These are phyloP conservation scores for Epichloe gansuensis DNA, from an alignment of 2,329 filamentous ascomycete genomes.

Conservation along the genomic window DNA sequence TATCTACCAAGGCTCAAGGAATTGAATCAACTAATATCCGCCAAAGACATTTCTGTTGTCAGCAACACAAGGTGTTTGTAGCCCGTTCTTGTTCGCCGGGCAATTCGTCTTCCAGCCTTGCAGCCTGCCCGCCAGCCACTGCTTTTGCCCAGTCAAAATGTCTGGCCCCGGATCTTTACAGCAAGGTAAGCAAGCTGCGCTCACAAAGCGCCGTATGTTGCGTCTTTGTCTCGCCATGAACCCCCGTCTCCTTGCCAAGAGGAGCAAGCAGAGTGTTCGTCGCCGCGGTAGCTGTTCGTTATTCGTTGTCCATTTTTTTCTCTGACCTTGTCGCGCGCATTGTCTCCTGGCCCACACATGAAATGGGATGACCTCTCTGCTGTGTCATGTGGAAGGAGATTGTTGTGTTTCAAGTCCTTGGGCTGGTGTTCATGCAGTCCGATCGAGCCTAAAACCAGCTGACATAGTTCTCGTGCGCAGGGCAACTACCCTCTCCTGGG, in stretches of 20 bases:
- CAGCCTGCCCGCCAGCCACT: background rate
- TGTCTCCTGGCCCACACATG: slow-evolving; percentile 2
- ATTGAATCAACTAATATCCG: background rate
- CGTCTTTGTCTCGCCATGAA: background rate
- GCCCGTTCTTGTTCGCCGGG: background rate
- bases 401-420: slow-evolving; percentile 13
- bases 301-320: background rate
- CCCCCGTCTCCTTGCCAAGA: background rate
- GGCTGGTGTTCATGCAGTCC: background rate
- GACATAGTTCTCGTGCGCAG: slow-evolving; percentile 8
- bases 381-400: slow-evolving; percentile 8
- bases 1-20: background rate
- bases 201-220: background rate
- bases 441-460: slow-evolving; percentile 2
- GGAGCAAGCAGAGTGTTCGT: background rate
- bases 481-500: slow-evolving; percentile 19
- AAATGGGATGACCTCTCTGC: slow-evolving; percentile 1
- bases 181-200: slow-evolving; percentile 8
- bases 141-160: slow-evolving; percentile 7
- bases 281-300: background rate
- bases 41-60: background rate
- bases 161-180: slow-evolving; percentile 7
- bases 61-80: background rate
- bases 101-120: background rate
- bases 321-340: slow-evolving; percentile 2